phyloP scores from a whole-genome alignment of 2,329 filamentous ascomycete species.

The Alternaria sp. region DNA sequence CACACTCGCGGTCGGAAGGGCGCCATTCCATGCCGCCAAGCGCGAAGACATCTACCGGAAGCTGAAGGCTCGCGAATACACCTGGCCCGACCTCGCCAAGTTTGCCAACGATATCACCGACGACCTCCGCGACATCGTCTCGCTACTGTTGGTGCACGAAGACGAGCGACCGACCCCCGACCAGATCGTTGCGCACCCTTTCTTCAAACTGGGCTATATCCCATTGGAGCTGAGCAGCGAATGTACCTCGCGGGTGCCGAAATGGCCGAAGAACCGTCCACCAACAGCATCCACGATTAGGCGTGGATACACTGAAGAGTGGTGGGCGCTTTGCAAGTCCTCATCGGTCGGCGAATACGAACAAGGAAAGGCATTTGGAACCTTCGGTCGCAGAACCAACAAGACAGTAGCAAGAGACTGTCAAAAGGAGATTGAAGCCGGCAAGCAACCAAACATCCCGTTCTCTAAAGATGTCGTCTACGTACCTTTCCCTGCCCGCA shows the following conservation, averaged over 20 bases:
- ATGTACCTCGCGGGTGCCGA: conserved; percentile 54
- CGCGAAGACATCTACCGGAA: conserved; percentile 82
- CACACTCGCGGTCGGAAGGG: conserved; percentile 94
- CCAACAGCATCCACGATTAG: conserved; percentile 52
- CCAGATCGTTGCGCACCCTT: conserved; percentile 77
- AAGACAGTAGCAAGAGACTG: conserved; percentile 59
- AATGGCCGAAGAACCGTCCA: conserved; percentile 54
- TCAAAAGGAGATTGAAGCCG: conserved; percentile 56
- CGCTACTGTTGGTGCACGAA: conserved; percentile 76
- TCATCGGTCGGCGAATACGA: conserved; percentile 58
- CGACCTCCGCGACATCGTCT: conserved; percentile 79
- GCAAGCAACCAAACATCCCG: conserved; percentile 56
- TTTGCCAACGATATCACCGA: conserved; percentile 73
- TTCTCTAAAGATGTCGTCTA: conserved; percentile 58
- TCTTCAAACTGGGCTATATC: conserved; percentile 79
- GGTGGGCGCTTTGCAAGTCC: conserved; percentile 57
- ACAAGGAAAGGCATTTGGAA: conserved; percentile 54
- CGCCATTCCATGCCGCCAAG: conserved; percentile 91
- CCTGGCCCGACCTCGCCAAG: conserved; percentile 74
- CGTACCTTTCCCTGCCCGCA: conserved; percentile 51
- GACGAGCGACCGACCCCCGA: conserved; percentile 78
- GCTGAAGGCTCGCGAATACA: conserved; percentile 74
- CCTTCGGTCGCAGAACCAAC: conserved; percentile 55
- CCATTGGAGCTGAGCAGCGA: conserved; percentile 59
- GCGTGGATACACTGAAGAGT: conserved; percentile 58